Conservation (phyloP, 495 filamentous ascomycete species). For the Xylaria nigripes region DNA sequence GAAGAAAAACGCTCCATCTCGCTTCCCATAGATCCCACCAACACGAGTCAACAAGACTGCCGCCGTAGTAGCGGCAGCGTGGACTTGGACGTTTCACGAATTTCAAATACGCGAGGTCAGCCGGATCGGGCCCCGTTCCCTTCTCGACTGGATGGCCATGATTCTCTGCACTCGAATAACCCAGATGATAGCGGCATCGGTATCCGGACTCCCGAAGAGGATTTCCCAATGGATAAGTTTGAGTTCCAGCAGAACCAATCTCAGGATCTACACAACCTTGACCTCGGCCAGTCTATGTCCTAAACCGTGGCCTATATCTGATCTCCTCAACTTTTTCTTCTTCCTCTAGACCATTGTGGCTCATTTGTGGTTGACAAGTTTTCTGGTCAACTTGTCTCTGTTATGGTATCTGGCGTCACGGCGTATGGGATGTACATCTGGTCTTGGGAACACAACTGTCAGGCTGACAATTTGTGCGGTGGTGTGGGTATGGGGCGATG, state of each 20-base stretch:
- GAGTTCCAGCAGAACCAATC: constrained; percentile 23
- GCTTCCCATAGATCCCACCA: constrained; percentile 5
- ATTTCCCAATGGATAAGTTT: constrained; percentile 48
- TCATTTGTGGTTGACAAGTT: background rate
- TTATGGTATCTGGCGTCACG: constrained; percentile 3
- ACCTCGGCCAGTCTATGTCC: constrained; percentile 1
- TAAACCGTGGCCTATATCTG: background rate
- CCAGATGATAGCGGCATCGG: constrained; percentile 68
- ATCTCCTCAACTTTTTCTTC: background rate
- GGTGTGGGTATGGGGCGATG: constrained; percentile 1
- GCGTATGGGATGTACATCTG: constrained; percentile 3
- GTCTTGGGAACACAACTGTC: background rate
- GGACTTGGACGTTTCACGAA: constrained; percentile 30
- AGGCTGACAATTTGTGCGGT: background rate
- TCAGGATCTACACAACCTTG: constrained; percentile 9
- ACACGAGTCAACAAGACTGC: constrained; percentile 28
- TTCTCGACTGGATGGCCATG: constrained; percentile 23
- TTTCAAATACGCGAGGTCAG: constrained; percentile 34
- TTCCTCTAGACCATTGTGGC: background rate
- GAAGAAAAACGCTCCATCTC: constrained; percentile 23
- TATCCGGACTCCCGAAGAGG: constrained; percentile 53
- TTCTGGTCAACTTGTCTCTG: background rate
- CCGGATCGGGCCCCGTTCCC: constrained; percentile 38
- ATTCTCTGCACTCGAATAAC: constrained; percentile 21
- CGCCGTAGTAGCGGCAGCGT: constrained; percentile 39